These are phyloP conservation scores for Hysterium pulicare DNA, from an alignment of 2,329 filamentous ascomycete species.

Conservation along the genomic window DNA sequence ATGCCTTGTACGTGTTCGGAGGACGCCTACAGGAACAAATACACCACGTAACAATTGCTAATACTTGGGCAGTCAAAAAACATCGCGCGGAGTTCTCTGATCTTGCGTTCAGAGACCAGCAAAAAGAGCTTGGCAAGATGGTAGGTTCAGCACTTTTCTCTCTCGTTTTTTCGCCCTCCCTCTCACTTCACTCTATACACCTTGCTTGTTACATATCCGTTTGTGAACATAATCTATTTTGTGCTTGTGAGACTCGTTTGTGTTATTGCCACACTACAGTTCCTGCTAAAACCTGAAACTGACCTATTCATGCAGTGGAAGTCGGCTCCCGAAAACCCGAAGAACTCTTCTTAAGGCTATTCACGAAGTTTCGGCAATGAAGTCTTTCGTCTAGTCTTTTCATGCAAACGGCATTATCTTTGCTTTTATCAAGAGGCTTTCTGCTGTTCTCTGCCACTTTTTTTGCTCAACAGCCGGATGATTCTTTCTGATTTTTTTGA, in stretches of 20 bases:
- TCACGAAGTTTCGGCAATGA: neutral
- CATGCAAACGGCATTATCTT: neutral
- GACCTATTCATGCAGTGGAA: conserved; percentile 29
- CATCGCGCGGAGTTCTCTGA: conserved; percentile 34
- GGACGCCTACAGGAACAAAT: neutral
- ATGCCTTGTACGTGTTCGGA: conserved; percentile 13
- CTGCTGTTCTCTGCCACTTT: neutral
- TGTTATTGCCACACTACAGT: neutral
- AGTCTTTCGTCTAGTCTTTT: neutral
- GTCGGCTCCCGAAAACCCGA: conserved; percentile 33
- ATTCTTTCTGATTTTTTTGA: too few relatives aligned
- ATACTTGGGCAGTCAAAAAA: conserved; percentile 27
- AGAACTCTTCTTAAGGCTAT: conserved; percentile 16
- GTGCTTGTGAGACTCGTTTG: neutral
- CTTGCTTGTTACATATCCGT: neutral
- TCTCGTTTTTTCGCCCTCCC: conserved; percentile 2
- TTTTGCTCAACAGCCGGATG: too few relatives aligned
- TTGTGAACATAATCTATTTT: neutral
- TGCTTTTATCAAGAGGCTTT: neutral
- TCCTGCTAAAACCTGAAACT: conserved; percentile 7
- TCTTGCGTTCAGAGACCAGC: conserved; percentile 32
- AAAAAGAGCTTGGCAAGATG: conserved; percentile 35
- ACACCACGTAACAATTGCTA: neutral
- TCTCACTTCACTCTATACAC: neutral
- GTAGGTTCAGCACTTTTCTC: too few relatives aligned